These are phyloP conservation scores for Styphnolobium japonicum DNA, from an alignment of 306 rosid species.

Conservation along the genomic window DNA sequence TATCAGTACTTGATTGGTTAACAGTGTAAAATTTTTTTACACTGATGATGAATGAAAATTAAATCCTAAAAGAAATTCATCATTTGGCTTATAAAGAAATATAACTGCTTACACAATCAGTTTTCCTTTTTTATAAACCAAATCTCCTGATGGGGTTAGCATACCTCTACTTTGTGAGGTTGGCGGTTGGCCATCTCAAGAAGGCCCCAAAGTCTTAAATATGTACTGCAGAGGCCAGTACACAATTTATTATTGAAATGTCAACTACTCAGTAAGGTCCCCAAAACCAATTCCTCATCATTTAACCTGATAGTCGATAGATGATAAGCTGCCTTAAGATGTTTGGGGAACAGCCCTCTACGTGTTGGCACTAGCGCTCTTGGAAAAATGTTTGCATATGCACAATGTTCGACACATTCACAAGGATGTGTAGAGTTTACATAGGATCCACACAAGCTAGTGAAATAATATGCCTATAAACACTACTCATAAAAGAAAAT, in stretches of 20 bases:
- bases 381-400: background rate
- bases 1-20: too few species aligned
- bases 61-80: too few species aligned
- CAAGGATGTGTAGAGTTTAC: background rate
- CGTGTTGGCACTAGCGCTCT: background rate
- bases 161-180: background rate
- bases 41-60: too few species aligned
- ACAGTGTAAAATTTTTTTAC: too few species aligned
- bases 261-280: background rate
- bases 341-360: background rate
- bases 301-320: background rate
- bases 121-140: background rate
- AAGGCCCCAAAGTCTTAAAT: constrained; percentile 21
- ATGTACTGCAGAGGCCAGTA: background rate
- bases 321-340: background rate
- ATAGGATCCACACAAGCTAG: background rate
- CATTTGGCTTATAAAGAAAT: too few species aligned
- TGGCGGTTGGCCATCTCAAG: background rate
- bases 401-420: background rate
- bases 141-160: background rate
- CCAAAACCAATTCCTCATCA: background rate
- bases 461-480: background rate
- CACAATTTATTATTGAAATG: background rate
- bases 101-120: too few species aligned
- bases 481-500: background rate